Evolutionary conservation across 2,329 filamentous ascomycete species (phyloP), one percentile per base, ranked within the genome.

Genomic region (Nemania serpens): DNA sequence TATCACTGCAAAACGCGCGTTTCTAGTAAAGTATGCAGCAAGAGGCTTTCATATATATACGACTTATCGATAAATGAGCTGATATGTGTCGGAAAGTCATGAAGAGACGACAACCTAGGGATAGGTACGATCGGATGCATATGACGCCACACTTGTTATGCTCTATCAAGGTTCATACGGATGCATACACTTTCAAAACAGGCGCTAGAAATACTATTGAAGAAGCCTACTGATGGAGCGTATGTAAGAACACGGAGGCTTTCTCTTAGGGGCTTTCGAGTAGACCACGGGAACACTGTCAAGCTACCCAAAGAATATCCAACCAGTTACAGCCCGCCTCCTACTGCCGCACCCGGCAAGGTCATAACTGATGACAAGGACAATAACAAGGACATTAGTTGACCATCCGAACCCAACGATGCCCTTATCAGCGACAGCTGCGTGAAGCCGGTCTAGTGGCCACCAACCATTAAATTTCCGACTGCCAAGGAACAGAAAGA

Each of bases 401-500:
- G 55, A 51, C 55, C 55, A 59, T 52, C 41, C 20, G 29, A 55
- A 33, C 39, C 55, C 39, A 54, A 43, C 50, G 7, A 42, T 61
- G 37, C 41, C 25, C 17, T 54, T 45, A 50, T 51, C 18, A 46
- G 41, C 25, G 45, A 17, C 25, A 55, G 15, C 25, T 59, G 41
- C 34, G 12, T 39, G 39, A 43, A 59, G 47, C 55, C n/a, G 54
- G 45, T 41, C 39, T 52, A 33, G 41, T 50, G 45, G 49, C 50
- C 37, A 58, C 22, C 17, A 36, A 47, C 29, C 12, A 43, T 45
- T 45, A 9, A 13, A 6, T 10, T 22, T 52, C 36, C 55, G 51
- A 15, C 50, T 29, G 59, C 51, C 55, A 62, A 62, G 51, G 47
- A 49, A 58, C 4, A 29, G 25, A 11, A 50, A 59, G 55, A 50